A percentile compares a stretch with the other conserved stretches of the same genome.
phyloP scores from a whole-genome alignment of 2,329 filamentous ascomycete genomes.

The Fusarium foetens region DNA sequence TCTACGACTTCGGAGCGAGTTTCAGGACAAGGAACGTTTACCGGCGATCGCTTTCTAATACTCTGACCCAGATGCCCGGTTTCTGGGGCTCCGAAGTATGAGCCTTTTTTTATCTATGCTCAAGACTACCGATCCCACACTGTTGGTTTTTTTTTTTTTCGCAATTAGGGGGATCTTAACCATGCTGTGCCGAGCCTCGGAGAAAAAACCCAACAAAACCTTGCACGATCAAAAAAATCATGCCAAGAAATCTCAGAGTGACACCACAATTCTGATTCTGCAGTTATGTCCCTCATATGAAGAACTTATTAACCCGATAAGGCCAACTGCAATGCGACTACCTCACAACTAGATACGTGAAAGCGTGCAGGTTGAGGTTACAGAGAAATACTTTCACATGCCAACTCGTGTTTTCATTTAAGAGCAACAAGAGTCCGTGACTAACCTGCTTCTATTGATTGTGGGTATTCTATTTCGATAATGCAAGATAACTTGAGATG shows the following conservation, averaged over 20 bases:
- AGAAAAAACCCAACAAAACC: constrained; percentile 4
- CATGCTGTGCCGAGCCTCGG: constrained; percentile 12
- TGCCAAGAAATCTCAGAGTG: constrained; percentile 14
- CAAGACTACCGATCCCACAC: constrained; percentile 26
- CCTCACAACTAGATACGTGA: background rate
- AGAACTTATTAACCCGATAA: constrained; percentile 9
- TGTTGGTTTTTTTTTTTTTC: constrained; percentile 8
- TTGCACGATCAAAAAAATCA: constrained; percentile 7
- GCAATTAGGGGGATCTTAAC: constrained; percentile 14
- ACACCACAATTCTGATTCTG: constrained; percentile 10
- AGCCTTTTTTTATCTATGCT: constrained; percentile 2
- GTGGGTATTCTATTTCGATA: background rate
- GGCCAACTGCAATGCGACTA: constrained; percentile 7
- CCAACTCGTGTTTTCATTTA: background rate
- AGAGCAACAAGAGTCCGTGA: background rate
- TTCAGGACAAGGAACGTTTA: constrained; percentile 36
- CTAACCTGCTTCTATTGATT: background rate
- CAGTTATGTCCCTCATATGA: constrained; percentile 15
- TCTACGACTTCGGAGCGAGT: constrained; percentile 35
- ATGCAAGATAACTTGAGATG: background rate
- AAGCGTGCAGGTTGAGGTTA: background rate
- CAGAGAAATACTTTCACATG: constrained; percentile 18
- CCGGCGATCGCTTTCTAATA: constrained; percentile 31
- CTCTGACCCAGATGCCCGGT: constrained; percentile 35
- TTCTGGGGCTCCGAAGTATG: constrained; percentile 23